Conservation (phyloP, 192 early-diverging fungal species). For the Rhizophlyctis rosea region DNA sequence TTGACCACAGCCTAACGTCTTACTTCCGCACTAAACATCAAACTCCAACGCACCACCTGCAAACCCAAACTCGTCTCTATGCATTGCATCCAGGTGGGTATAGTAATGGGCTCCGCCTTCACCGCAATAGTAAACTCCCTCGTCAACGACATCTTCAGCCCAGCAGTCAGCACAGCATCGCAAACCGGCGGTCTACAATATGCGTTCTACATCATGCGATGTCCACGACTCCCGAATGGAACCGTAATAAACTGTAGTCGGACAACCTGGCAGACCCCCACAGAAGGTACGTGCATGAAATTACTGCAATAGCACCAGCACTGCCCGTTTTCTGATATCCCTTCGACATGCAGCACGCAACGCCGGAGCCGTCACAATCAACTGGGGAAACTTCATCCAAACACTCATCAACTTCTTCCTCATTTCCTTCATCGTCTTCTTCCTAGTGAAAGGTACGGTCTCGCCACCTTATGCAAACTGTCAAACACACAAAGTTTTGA, state of each 20-base stretch:
- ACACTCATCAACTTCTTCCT: constrained; percentile 62
- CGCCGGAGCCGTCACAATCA: constrained; percentile 38
- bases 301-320: neutral
- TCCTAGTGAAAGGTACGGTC: constrained; percentile 48
- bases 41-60: too few species aligned
- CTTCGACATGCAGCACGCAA: constrained; percentile 12
- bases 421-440: constrained; percentile 47
- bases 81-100: constrained; percentile 37
- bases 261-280: neutral
- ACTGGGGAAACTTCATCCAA: constrained; percentile 53
- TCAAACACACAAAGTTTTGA: neutral
- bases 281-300: constrained; percentile 8
- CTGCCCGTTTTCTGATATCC: neutral
- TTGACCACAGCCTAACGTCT: neutral
- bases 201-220: constrained; percentile 7
- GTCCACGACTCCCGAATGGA: neutral
- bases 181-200: constrained; percentile 4
- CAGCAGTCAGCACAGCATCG: constrained; percentile 45
- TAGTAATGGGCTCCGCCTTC: constrained; percentile 57
- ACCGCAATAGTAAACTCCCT: constrained; percentile 32
- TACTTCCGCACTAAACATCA: too few species aligned
- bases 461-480: neutral
- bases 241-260: neutral
- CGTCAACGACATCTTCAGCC: constrained; percentile 54
- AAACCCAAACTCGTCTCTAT: too few species aligned